Evolutionary conservation across 768 basidiomycete species (phyloP), one percentile per base, ranked within the genome.

Genomic region (Russula vinacea): DNA sequence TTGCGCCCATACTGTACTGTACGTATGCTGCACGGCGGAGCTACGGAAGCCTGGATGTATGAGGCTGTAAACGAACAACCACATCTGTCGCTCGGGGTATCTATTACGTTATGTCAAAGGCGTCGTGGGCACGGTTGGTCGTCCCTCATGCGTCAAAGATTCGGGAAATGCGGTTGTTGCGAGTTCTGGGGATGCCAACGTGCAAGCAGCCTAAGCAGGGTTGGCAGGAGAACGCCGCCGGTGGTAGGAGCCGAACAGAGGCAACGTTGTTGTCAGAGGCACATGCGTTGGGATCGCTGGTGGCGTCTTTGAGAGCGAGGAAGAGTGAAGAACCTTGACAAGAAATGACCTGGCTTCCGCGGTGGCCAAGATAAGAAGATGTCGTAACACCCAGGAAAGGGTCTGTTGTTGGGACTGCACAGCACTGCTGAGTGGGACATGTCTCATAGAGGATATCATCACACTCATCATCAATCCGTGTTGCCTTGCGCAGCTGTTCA

Each of bases 391-490:
- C 40, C 40, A 19, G 40, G 42, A n/a, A 9, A 26, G 19, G 29
- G 56, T 44, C 42, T 29, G 7, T 8, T 19, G 19, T 42, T 44
- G 7, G 22, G 22, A 9, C 6, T 16, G 33, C 62, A 63, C 56
- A 52, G 62, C 26, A 44, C 14, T 58, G 32, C 45, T 44, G 32
- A 47, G 44, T 22, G 37, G 19, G 10, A 42, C 19, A 14, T 47
- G 56, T 47, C 53, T 35, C 53, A 29, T 29, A 35, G 45, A 35
- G 29, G 33, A 49, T 39, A 59, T 56, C 64, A 60, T 51, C 7
- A 16, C 51, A 16, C 8, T 26, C 60, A 45, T 45, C 59, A 65
- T 51, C 64, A 51, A 39, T 57, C 44, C 40, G 44, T 60, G 39
- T 65, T 51, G 55, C 7, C 47, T 22, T 42, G 19, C 50, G 39